Base-by-base conservation (phyloP, 1,139 yeast genomes). In the Blastobotrys arbuscula region DNA sequence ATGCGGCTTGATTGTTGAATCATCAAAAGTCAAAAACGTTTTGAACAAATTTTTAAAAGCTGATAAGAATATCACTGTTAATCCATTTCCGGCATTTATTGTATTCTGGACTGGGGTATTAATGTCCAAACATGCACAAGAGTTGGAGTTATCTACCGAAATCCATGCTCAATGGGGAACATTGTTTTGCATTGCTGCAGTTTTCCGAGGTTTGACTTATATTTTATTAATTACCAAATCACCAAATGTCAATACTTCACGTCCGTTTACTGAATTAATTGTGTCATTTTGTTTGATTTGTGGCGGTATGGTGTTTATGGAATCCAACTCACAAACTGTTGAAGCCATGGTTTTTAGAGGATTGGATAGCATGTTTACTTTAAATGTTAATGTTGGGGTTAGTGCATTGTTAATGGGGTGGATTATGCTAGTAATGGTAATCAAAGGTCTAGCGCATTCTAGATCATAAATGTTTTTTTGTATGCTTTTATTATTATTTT, bases 81-180 rank as follows among this genome's bases (percentile, higher is more conserved):
- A 92, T 63, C 97, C 97, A 19, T 87, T 92, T 77, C 97, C 98
- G 1, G 79, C 88, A 1, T 77, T 92, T 56, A 88, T 95, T 10
- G 85, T 92, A 36, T 92, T 86, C 68, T 92, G 97, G 96, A 92
- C 97, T 0, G 98, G 98, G 23, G 75, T 84, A n/a, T 74, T 92
- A 54, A 92, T 92, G 98, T 88, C 97, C 2, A 87, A 84, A 66
- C 98, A 92, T 67, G 82, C 81, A 44, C 98, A 92, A 68, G 87
- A 90, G 2, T 81, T 92, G 0, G 72, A 66, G 43, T 75, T 84
- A 31, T 81, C 96, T 1, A 87, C 97, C 1, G 72, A 70, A 33
- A 78, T 92, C 53, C 98, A 92, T 65, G 70, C 77, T 47, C 97
- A 88, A 69, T 92, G 98, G 98, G 98, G 98, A 5, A 75, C 76